Percentiles rank a stretch among this genome's conserved stretches.
These are phyloP conservation scores for Agrocybe praecox DNA, from an alignment of 768 basidiomycete genomes.

Conservation along the genomic window DNA sequence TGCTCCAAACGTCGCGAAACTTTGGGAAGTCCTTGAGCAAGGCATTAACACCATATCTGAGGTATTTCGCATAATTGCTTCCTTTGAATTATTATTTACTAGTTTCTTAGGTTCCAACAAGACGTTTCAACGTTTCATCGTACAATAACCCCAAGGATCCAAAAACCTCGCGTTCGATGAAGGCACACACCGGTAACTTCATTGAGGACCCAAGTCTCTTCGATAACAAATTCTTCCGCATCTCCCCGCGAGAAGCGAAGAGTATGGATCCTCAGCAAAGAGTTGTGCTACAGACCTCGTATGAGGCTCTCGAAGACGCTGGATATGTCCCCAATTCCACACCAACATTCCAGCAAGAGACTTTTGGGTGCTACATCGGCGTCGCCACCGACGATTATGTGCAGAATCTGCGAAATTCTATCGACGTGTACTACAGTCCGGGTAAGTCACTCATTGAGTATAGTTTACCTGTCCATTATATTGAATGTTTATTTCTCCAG, in stretches of 20 bases:
- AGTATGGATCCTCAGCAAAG: constrained; percentile 82
- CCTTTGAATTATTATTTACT: background rate
- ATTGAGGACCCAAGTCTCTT: background rate
- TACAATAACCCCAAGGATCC: constrained; percentile 24
- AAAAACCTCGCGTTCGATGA: background rate
- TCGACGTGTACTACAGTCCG: constrained; percentile 74
- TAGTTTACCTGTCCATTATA: background rate
- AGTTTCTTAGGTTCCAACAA: constrained; percentile 54
- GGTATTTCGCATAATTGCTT: constrained; percentile 36
- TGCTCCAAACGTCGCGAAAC: constrained; percentile 42
- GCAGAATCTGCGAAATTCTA: constrained; percentile 60
- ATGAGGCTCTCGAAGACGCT: constrained; percentile 69
- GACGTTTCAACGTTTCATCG: constrained; percentile 53
- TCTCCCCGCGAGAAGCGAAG: constrained; percentile 73
- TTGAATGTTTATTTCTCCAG: constrained; percentile 32
- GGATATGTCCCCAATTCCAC: constrained; percentile 69
- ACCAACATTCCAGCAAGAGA: constrained; percentile 49
- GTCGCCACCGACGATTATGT: constrained; percentile 71
- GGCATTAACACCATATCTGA: constrained; percentile 59
- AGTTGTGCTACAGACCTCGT: constrained; percentile 63
- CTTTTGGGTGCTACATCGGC: constrained; percentile 70
- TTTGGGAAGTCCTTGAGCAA: constrained; percentile 63
- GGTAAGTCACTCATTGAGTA: constrained; percentile 37
- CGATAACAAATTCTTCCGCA: constrained; percentile 57
- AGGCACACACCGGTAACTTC: background rate